These are phyloP conservation scores for Dendrobium chrysotoxum DNA, from an alignment of 106 monocot species.

Conservation along the genomic window DNA sequence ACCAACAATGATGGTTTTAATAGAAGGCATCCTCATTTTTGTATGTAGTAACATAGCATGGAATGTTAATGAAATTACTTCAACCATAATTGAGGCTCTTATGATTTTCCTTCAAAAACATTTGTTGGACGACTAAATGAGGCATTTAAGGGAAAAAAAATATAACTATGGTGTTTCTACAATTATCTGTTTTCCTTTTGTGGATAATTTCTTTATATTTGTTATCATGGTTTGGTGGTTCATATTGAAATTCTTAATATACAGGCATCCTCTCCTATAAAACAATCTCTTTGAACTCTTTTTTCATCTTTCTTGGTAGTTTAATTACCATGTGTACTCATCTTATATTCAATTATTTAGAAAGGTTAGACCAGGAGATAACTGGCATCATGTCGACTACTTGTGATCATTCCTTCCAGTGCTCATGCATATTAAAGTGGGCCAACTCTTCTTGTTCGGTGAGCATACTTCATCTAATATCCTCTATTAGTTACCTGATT, in stretches of 20 bases:
- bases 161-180: not conserved
- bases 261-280: not conserved
- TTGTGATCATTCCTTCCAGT: constrained; percentile 90
- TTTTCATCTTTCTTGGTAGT: not conserved
- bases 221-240: not conserved
- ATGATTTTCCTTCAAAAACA: not conserved
- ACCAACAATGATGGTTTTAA: not conserved
- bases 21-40: not conserved
- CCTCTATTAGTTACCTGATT: not conserved
- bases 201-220: not conserved
- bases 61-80: not conserved
- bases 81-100: not conserved
- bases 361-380: constrained; percentile 89
- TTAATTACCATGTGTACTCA: not conserved
- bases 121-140: not conserved
- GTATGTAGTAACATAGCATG: not conserved
- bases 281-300: not conserved
- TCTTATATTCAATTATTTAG: constrained; percentile 21
- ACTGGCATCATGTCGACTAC: constrained; percentile 76
- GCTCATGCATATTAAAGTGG: constrained; percentile 88
- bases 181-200: not conserved
- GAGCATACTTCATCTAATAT: constrained; percentile 15
- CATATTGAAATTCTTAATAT: not conserved
- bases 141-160: not conserved
- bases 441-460: constrained; percentile 79